Evolutionary conservation across 1,284 basidiomycete species (phyloP), one percentile per base, ranked within the genome.

Genomic region (Phellinidium pouzarii): DNA sequence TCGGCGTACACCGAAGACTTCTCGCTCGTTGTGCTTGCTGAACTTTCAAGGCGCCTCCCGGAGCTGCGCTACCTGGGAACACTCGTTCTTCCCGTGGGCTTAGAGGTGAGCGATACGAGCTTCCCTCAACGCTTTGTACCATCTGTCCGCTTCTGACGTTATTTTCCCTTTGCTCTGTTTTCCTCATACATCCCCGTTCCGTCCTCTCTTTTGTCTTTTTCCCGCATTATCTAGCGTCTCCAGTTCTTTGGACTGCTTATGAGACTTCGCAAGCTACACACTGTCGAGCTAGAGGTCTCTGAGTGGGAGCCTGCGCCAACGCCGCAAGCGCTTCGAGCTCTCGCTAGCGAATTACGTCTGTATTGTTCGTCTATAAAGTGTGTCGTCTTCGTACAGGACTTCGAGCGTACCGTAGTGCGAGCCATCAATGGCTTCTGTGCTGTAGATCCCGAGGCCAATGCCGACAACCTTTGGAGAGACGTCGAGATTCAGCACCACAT

Each of bases 21-120:
- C 60, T 73, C 78, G 3, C 68, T 77, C 60, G 74, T 78, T 56
- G 64, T 83, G 27, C 69, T 83, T 4, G 56, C 65, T 11, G 60
- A 62, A 4, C 66, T 82, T 14, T 65, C 40, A 61, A 60, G 46
- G 61, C 66, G 22, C 52, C 65, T 61, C 46, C 64, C 66, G n/a
- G 69, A 72, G 43, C 65, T 84, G 46, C 71, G 71, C 20, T 83
- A 84, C 63, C 64, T 84, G 49, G 82, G 82, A 11, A 82, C 79
- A 4, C 71, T 84, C 14, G 79, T 77, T 12, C 66, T 84, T 37
- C 77, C 74, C 36, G 71, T 78, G 31, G 72, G 72, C n/a, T 65
- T 63, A 50, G 71, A 77, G 69, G 74, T 72, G 43, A 56, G 64
- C 56, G 42, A 58, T 36, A 59, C 56, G 47, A 48, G 22, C 17